Evolutionary conservation across 2,329 filamentous ascomycete species (phyloP), one percentile per base, ranked within the genome.

Genomic region (Penicillium thymicola): DNA sequence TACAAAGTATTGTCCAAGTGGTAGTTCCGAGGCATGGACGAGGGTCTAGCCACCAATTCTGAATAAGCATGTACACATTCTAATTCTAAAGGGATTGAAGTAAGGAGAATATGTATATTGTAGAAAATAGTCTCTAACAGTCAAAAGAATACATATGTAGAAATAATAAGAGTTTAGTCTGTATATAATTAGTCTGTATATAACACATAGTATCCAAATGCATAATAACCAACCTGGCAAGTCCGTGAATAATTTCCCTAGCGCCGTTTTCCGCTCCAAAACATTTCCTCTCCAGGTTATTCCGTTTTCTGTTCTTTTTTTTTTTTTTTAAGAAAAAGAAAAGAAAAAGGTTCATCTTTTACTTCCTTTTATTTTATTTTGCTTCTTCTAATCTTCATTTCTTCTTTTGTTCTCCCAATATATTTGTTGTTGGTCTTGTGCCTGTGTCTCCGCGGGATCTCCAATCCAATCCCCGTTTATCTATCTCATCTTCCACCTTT

Each of bases 401-500:
- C 14, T 23, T 50, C 18, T n/a, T 43, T 43, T 16, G 18, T 25
- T 21, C 27, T 16, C n/a, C n/a, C 25, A 27, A 30, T 37, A 27
- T 14, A 13, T 38, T 45, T 43, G 5, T 23, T 18, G 34, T 52
- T 36, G 40, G 40, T 30, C 27, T 37, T 48, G 43, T 27, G 11
- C 23, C n/a, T 44, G 37, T 50, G 42, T 55, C 36, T 44, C 45
- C 30, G 37, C 45, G 52, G 46, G 23, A 51, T 43, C 52, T 55
- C 52, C 46, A 50, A 37, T 30, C 51, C 21, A 55, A 37, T 25
- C 51, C 51, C 51, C n/a, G 52, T 55, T 50, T 43, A 55, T 49
- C 52, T 55, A 55, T 49, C 52, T 55, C 52, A 32, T 51, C 52
- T 55, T 51, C 43, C 7, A 36, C 46, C 46, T 55, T 55, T 55